Percentiles rank a stretch among this genome's conserved stretches.
Evolutionary conservation across 1,284 basidiomycete genomes (phyloP).

Genomic region (Pseudozyma hubeiensis): DNA sequence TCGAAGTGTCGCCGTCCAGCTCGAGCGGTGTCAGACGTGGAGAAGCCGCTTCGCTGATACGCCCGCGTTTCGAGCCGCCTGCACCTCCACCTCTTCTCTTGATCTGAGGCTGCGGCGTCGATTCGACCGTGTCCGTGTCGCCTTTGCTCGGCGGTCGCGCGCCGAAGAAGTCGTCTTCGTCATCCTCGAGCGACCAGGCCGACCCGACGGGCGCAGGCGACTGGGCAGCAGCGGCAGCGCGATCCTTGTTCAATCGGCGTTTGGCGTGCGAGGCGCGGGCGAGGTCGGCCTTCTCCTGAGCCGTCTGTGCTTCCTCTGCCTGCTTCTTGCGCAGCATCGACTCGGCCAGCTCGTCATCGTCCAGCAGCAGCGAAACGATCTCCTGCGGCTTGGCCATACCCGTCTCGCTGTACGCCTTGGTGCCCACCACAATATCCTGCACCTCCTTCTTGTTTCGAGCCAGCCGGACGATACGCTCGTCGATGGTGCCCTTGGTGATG

Average conservation of each 20-base stretch:
- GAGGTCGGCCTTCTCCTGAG: slow-evolving; percentile 65
- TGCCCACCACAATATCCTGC: slow-evolving; percentile 99
- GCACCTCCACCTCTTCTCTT: slow-evolving; percentile 26
- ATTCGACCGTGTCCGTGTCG: slow-evolving; percentile 51
- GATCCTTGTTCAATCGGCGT: slow-evolving; percentile 55
- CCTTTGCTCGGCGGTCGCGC: slow-evolving; percentile 50
- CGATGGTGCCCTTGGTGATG: slow-evolving; percentile 96
- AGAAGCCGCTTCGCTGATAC: slow-evolving; percentile 34
- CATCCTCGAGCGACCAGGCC: slow-evolving; percentile 65
- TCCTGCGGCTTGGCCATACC: slow-evolving; percentile 91
- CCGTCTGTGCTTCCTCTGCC: slow-evolving; percentile 64
- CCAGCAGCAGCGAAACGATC: slow-evolving; percentile 93
- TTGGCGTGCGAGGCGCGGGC: slow-evolving; percentile 64
- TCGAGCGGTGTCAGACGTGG: slow-evolving; percentile 44
- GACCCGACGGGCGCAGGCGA: slow-evolving; percentile 32
- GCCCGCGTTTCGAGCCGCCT: slow-evolving; percentile 22
- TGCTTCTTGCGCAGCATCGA: slow-evolving; percentile 68
- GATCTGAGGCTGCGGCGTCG: slow-evolving; percentile 38
- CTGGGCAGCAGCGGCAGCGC: slow-evolving; percentile 42
- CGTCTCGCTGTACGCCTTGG: slow-evolving; percentile 77
- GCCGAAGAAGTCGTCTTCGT: slow-evolving; percentile 68
- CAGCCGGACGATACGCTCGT: slow-evolving; percentile 90
- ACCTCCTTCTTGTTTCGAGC: slow-evolving; percentile 66
- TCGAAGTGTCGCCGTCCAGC: slow-evolving; percentile 26
- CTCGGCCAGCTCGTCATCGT: slow-evolving; percentile 79